These are phyloP conservation scores for Curvularia eragrostidis DNA, from an alignment of 2,329 filamentous ascomycete species.

Conservation along the genomic window DNA sequence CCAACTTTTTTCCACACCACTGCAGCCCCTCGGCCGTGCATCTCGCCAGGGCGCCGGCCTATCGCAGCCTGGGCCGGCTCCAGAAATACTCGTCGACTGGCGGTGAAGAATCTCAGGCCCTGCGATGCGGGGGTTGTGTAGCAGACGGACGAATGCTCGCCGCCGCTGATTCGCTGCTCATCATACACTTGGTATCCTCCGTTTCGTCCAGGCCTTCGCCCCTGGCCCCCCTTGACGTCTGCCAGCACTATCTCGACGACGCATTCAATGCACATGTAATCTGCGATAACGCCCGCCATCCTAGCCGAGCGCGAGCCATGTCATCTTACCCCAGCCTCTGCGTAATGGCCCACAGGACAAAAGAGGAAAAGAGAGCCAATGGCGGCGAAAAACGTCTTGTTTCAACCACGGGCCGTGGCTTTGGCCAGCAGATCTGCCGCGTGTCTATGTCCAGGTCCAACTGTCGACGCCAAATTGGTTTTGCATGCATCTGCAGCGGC, in stretches of 20 bases:
- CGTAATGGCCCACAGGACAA: slow-evolving; percentile 13
- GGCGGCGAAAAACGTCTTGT: slow-evolving; percentile 24
- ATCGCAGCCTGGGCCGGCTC: not conserved
- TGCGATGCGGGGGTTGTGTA: slow-evolving; percentile 6
- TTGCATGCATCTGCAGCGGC: slow-evolving; percentile 6
- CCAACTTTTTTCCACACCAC: slow-evolving; percentile 30
- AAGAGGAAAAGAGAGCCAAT: slow-evolving; percentile 32
- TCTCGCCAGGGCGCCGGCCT: not conserved
- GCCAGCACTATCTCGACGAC: not conserved
- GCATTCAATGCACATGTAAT: not conserved
- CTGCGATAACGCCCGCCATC: slow-evolving; percentile 5
- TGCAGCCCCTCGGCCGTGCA: slow-evolving; percentile 16
- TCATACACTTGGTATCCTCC: slow-evolving; percentile 3
- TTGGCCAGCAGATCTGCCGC: slow-evolving; percentile 14
- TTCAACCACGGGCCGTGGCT: slow-evolving; percentile 6
- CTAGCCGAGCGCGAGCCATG: slow-evolving; percentile 5
- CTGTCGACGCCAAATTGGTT: slow-evolving; percentile 13
- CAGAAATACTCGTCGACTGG: slow-evolving; percentile 9
- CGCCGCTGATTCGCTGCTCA: slow-evolving; percentile 9
- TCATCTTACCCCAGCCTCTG: slow-evolving; percentile 4
- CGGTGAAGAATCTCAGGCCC: slow-evolving; percentile 16
- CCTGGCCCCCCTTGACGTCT: not conserved
- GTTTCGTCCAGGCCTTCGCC: slow-evolving; percentile 13
- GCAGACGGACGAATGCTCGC: not conserved
- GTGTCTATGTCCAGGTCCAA: not conserved